These are phyloP conservation scores for Aleurites moluccanus DNA, from an alignment of 441 rosid genomes.

Conservation along the genomic window DNA sequence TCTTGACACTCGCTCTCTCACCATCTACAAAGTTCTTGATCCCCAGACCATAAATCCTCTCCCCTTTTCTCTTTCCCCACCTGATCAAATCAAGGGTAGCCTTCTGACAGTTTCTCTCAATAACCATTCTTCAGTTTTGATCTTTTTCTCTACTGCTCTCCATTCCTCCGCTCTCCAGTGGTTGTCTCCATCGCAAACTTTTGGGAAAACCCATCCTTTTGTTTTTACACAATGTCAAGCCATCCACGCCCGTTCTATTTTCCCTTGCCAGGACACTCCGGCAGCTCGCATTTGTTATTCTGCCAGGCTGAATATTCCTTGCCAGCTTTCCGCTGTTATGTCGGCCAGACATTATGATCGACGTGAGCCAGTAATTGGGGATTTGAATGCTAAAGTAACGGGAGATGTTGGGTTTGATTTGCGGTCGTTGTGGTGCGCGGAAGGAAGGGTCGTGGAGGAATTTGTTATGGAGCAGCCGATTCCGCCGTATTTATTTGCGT, in stretches of 20 bases:
- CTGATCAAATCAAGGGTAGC: conserved; percentile 58
- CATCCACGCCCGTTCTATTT: conserved; percentile 81
- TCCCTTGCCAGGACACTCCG: conserved; percentile 93
- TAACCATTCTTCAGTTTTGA: conserved; percentile 42
- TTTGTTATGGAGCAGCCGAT: conserved; percentile 84
- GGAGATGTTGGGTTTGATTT: conserved; percentile 26
- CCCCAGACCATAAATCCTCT: conserved; percentile 47
- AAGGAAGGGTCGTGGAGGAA: conserved; percentile 79
- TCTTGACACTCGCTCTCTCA: conserved; percentile 73
- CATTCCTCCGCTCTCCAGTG: conserved; percentile 89
- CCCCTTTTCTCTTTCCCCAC: conserved; percentile 44
- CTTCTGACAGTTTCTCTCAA: conserved; percentile 49
- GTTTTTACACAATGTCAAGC: conserved; percentile 89
- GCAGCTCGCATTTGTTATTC: conserved; percentile 69
- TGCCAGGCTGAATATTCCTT: conserved; percentile 61
- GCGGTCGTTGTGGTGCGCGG: conserved; percentile 54
- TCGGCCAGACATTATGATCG: conserved; percentile 69
- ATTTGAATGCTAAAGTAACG: conserved; percentile 30
- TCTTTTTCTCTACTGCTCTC: conserved; percentile 63
- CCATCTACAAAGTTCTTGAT: conserved; percentile 42
- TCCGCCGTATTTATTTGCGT: conserved; percentile 85
- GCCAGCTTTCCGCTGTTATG: conserved; percentile 80
- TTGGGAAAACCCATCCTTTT: conserved; percentile 61
- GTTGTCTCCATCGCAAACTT: conserved; percentile 78
- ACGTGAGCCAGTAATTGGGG: conserved; percentile 48